These are phyloP conservation scores for Lactifluus hygrophoroides DNA, from an alignment of 768 basidiomycete genomes.

Conservation along the genomic window DNA sequence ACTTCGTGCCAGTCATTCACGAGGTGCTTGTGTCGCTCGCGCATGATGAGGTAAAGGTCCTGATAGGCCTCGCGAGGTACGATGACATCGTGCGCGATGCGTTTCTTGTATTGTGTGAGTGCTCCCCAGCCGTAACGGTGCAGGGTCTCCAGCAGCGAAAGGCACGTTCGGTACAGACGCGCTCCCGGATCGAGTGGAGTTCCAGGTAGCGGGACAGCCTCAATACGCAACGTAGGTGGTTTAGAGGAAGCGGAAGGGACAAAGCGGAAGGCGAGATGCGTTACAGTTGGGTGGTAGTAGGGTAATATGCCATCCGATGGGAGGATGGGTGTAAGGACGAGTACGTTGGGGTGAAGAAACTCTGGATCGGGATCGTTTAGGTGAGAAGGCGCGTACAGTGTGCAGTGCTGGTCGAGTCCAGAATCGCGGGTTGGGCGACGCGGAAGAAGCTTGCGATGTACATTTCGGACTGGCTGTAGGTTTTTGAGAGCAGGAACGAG, in stretches of 20 bases:
- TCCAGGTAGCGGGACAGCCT: conserved; percentile 42
- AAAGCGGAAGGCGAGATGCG: conserved; percentile 77
- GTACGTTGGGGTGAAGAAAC: conserved; percentile 25
- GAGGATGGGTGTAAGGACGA: conserved; percentile 56
- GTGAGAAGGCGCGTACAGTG: conserved; percentile 42
- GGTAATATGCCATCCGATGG: conserved; percentile 45
- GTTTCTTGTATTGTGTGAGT: conserved; percentile 75
- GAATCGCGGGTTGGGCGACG: conserved; percentile 70
- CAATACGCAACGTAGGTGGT: conserved; percentile 41
- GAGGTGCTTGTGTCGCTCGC: conserved; percentile 74
- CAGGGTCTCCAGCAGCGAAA: conserved; percentile 72
- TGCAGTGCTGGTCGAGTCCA: conserved; percentile 68
- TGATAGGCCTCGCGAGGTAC: conserved; percentile 75
- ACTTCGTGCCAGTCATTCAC: conserved; percentile 69
- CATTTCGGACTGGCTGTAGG: conserved; percentile 37
- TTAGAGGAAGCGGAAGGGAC: conserved; percentile 27
- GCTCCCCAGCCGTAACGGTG: conserved; percentile 88
- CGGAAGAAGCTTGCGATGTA: conserved; percentile 66
- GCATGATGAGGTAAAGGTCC: conserved; percentile 81
- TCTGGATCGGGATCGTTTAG: conserved; percentile 13
- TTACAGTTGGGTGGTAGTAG: conserved; percentile 84
- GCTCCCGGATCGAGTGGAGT: conserved; percentile 44
- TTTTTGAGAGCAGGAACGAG: conserved; percentile 33
- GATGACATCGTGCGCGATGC: conserved; percentile 74
- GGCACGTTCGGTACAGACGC: conserved; percentile 70